A percentile compares a stretch with the other conserved stretches of the same genome.
These are phyloP conservation scores for Linderniella brevidens DNA, from an alignment of 257 asterid genomes.

Conservation along the genomic window DNA sequence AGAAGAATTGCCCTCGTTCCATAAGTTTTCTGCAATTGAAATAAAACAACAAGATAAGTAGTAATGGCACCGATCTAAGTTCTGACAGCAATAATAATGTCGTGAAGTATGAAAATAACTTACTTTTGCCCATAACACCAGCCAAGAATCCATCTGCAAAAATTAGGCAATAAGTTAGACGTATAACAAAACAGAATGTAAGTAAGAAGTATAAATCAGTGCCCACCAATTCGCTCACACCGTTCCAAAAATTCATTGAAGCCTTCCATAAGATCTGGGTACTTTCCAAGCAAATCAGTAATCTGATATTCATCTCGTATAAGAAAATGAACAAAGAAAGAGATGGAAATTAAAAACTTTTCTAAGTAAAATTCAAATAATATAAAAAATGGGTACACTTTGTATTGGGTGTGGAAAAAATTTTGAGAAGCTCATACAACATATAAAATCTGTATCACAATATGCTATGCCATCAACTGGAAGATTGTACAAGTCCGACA, in stretches of 20 bases:
- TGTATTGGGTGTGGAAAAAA: no score
- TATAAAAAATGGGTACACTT: neutral
- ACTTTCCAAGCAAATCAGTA: conserved; percentile 9
- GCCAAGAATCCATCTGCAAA: conserved; percentile 89
- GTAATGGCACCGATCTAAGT: neutral
- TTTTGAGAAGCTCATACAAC: no score
- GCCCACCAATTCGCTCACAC: conserved; percentile 13
- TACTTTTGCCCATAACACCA: conserved; percentile 93
- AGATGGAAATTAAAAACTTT: no score
- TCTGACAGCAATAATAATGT: conserved; percentile 1
- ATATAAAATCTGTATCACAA: no score
- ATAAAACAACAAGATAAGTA: neutral
- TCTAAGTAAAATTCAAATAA: neutral
- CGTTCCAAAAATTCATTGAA: conserved; percentile 10
- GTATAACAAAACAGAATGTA: neutral
- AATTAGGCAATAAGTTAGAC: conserved; percentile 4
- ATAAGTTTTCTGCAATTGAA: conserved; percentile 44
- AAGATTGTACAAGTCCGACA: no score
- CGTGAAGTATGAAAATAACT: conserved; percentile 14
- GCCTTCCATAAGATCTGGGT: conserved; percentile 11
- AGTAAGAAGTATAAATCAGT: neutral
- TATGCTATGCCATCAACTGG: no score
- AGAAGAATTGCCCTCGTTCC: conserved; percentile 73
- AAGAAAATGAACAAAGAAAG: neutral
- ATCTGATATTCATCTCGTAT: conserved; percentile 2